These are phyloP conservation scores for Colletotrichum salicis DNA, from an alignment of 2,329 filamentous ascomycete species.

Conservation along the genomic window DNA sequence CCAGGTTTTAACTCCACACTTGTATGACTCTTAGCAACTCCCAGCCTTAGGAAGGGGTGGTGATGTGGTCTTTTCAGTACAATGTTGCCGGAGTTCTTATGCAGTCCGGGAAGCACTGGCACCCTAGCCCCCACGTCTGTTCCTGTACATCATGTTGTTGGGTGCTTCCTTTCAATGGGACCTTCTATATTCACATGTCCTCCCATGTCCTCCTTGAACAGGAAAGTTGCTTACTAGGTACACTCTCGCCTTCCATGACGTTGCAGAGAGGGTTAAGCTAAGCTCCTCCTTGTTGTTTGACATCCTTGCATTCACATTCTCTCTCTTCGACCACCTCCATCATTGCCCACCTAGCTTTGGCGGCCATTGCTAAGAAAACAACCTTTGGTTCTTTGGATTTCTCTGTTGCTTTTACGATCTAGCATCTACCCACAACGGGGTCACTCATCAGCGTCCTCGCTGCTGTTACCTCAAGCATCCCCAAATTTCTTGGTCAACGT, in stretches of 20 bases:
- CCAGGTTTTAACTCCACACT: neutral
- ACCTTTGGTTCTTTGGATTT: neutral
- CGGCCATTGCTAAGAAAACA: neutral
- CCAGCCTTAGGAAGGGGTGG: neutral
- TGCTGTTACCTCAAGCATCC: neutral
- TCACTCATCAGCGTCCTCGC: neutral
- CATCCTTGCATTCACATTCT: neutral
- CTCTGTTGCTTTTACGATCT: neutral
- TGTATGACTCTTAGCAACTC: neutral
- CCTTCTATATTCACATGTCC: neutral
- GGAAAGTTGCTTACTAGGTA: neutral
- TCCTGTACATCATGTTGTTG: neutral
- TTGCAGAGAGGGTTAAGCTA: neutral
- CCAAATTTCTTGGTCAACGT: neutral
- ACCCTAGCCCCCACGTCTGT: neutral
- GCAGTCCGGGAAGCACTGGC: neutral
- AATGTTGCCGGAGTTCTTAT: neutral
- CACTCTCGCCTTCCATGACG: neutral
- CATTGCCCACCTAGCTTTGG: neutral
- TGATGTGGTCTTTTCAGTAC: neutral
- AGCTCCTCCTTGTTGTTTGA: neutral
- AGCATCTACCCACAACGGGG: neutral
- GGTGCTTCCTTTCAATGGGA: neutral
- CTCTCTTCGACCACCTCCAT: neutral
- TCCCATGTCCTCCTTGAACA: neutral